A percentile compares a stretch with the other conserved stretches of the same genome.
phyloP scores from a whole-genome alignment of 2,329 filamentous ascomycete species.

The Bipolaris victoriae region DNA sequence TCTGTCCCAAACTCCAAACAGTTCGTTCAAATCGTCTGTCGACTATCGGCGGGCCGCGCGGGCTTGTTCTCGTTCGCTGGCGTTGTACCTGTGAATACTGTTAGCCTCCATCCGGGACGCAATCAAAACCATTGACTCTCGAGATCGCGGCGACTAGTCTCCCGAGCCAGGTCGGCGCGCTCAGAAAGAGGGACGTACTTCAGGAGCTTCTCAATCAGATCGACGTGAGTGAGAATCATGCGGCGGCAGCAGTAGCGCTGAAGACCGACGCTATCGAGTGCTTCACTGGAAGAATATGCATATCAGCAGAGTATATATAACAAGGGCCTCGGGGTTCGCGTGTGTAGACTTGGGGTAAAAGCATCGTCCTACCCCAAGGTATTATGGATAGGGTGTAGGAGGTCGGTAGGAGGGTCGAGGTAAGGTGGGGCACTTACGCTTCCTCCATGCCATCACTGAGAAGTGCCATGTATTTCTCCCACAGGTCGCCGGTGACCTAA shows the following conservation, averaged over 20 bases:
- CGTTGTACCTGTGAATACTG: conserved; percentile 40
- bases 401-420: neutral
- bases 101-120: conserved; percentile 32
- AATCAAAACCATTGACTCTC: neutral
- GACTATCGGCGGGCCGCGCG: conserved; percentile 36
- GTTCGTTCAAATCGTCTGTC: conserved; percentile 7
- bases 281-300: conserved; percentile 68
- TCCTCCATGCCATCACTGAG: conserved; percentile 68
- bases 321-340: neutral
- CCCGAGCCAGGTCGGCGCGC: conserved; percentile 8
- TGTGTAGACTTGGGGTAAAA: neutral
- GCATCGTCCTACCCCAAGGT: neutral
- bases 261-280: conserved; percentile 92
- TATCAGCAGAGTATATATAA: neutral
- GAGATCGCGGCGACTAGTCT: conserved; percentile 4
- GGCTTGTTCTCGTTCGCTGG: conserved; percentile 44
- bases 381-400: neutral
- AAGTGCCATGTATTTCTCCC: conserved; percentile 91
- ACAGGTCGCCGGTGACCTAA: conserved; percentile 94
- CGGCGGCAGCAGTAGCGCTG: conserved; percentile 97
- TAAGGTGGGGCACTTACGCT: conserved; percentile 34
- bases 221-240: conserved; percentile 99
- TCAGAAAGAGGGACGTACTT: conserved; percentile 45
- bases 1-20: conserved; percentile 20
- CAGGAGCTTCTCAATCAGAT: conserved; percentile 96